A percentile compares a stretch with the other conserved stretches of the same genome.
Conservation (phyloP, 75 land plant species). For the Selaginella tamariscina region DNA sequence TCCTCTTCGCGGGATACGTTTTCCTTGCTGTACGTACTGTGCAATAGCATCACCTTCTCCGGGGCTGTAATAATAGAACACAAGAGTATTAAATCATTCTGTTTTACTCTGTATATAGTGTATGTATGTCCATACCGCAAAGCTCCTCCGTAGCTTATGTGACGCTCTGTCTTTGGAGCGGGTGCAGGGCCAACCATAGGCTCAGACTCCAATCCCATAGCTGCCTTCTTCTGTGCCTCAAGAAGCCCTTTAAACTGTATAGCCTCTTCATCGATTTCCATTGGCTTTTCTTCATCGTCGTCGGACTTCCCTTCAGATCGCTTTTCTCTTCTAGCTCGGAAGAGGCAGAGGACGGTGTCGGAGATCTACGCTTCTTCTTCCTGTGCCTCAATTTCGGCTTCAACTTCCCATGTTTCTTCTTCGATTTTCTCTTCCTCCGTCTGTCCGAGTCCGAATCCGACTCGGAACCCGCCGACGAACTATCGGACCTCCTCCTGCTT, state of each 20-base stretch:
- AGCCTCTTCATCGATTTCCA: conserved; percentile 8
- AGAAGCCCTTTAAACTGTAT: conserved; percentile 1
- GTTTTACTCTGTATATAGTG: too few relatives aligned
- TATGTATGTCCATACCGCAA: too few relatives aligned
- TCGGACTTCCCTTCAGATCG: too few relatives aligned
- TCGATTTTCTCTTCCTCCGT: too few relatives aligned
- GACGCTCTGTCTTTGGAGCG: conserved; percentile 5
- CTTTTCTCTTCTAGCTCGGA: not conserved
- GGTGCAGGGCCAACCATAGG: conserved; percentile 10
- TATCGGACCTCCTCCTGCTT: too few relatives aligned
- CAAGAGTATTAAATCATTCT: too few relatives aligned
- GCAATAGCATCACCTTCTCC: conserved; percentile 14
- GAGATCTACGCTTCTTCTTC: too few relatives aligned
- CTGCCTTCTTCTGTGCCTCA: conserved; percentile 10
- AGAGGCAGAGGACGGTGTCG: conserved; percentile 18
- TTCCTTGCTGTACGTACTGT: conserved; percentile 12
- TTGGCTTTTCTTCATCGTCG: not conserved
- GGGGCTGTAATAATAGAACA: too few relatives aligned
- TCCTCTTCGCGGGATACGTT: conserved; percentile 10
- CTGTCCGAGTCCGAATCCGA: too few relatives aligned
- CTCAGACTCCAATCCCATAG: conserved; percentile 3
- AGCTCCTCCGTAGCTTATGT: conserved; percentile 11
- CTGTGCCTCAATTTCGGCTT: too few relatives aligned
- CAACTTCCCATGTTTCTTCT: too few relatives aligned
- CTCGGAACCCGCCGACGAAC: too few relatives aligned